A percentile compares a stretch with the other conserved stretches of the same genome.
phyloP scores from a whole-genome alignment of 2,329 filamentous ascomycete genomes.

The Calonectria pteridis region DNA sequence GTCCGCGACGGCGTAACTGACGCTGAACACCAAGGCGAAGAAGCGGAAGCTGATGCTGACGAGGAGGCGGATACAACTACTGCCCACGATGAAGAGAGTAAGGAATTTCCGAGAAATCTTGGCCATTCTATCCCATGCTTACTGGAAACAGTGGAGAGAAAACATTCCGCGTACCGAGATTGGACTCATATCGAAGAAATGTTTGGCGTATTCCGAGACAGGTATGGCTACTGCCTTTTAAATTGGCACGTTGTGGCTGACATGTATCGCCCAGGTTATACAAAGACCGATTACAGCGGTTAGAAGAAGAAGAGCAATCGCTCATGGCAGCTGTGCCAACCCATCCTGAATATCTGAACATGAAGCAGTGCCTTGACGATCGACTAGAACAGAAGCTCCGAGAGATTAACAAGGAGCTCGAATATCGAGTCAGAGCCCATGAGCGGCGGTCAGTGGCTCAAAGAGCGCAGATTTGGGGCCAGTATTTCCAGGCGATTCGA shows the following conservation, averaged over 20 bases:
- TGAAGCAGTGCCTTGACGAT: conserved; percentile 88
- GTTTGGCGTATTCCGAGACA: conserved; percentile 87
- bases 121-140: conserved; percentile 33
- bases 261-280: conserved; percentile 72
- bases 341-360: conserved; percentile 92
- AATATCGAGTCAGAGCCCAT: conserved; percentile 80
- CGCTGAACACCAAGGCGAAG: conserved; percentile 63
- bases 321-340: conserved; percentile 71
- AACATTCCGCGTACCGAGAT: conserved; percentile 83
- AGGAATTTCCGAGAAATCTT: conserved; percentile 27
- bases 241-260: conserved; percentile 36
- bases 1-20: conserved; percentile 55
- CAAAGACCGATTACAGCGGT: conserved; percentile 85
- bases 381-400: conserved; percentile 84
- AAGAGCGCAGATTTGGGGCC: conserved; percentile 86
- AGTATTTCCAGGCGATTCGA: conserved; percentile 89
- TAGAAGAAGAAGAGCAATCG: conserved; percentile 78
- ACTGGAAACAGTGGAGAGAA: conserved; percentile 74
- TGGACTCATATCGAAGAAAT: conserved; percentile 86
- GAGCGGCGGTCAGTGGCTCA: conserved; percentile 83
- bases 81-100: conserved; percentile 75
- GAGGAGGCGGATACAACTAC: conserved; percentile 71
- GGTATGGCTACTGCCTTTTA: conserved; percentile 60
- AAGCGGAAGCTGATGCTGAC: conserved; percentile 68
- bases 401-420: conserved; percentile 79